Percentiles rank a stretch among this genome's conserved stretches.
Conservation (phyloP, 208 protist genomes). For the Phytomonas francai region DNA sequence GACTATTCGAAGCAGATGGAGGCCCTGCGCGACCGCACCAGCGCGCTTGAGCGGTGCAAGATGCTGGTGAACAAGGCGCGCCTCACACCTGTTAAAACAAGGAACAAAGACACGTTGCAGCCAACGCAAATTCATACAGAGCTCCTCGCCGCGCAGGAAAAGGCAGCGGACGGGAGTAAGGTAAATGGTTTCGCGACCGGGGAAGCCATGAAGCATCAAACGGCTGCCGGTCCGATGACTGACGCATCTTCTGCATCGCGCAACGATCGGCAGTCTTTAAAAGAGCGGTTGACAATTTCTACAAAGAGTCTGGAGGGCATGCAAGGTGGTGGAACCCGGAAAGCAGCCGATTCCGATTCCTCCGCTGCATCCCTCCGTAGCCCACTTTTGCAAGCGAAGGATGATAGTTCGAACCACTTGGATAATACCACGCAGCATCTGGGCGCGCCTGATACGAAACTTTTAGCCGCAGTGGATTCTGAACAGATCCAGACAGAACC, state of each 20-base stretch:
- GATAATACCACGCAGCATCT: background rate
- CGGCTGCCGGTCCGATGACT: background rate
- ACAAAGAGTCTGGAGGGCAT: background rate
- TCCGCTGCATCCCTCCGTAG: background rate
- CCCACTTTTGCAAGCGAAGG: background rate
- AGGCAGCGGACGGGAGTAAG: slow-evolving; percentile 1
- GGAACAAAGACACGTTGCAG: slow-evolving; percentile 14
- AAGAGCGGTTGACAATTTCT: background rate
- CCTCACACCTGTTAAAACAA: background rate
- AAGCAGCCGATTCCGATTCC: background rate
- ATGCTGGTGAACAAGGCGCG: slow-evolving; percentile 23
- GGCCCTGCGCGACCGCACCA: slow-evolving; percentile 30
- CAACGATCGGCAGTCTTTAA: background rate
- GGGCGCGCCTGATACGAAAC: background rate
- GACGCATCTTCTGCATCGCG: background rate
- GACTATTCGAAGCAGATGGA: slow-evolving; percentile 53
- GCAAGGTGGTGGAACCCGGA: background rate
- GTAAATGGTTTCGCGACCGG: background rate
- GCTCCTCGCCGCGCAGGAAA: background rate
- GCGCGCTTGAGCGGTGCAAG: slow-evolving; percentile 52
- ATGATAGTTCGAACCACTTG: background rate
- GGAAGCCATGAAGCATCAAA: background rate
- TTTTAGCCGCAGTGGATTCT: background rate
- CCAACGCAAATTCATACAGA: slow-evolving; percentile 10
- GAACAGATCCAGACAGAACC: background rate